phyloP scores from a whole-genome alignment of 1,139 yeast genomes.

The Candida anutae region DNA sequence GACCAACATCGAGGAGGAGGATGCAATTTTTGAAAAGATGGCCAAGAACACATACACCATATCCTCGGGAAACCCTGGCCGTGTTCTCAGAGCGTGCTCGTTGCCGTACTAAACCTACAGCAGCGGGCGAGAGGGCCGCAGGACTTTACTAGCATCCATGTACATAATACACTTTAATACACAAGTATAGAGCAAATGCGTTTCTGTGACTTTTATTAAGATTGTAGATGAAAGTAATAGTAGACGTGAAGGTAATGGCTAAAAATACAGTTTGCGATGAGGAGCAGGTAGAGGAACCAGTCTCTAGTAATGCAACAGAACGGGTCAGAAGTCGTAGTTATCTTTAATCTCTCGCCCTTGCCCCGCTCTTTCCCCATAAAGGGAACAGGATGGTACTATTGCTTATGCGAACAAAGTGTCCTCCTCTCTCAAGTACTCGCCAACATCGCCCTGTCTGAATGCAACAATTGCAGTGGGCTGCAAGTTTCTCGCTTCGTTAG shows the following conservation, averaged over 20 bases:
- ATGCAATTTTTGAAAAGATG: conserved; percentile 26
- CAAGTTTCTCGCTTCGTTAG: conserved; percentile 78
- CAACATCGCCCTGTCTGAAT: conserved; percentile 95
- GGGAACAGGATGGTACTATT: neutral
- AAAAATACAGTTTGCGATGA: too few species aligned
- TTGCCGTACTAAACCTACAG: conserved; percentile 9
- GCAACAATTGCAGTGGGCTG: conserved; percentile 95
- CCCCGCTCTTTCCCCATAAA: too few species aligned
- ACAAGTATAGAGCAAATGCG: too few species aligned
- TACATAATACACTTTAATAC: too few species aligned
- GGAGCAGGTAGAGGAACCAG: too few species aligned
- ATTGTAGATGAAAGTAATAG: too few species aligned
- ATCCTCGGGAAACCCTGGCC: conserved; percentile 79
- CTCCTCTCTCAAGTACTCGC: conserved; percentile 96
- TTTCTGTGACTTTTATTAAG: too few species aligned
- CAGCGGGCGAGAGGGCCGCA: too few species aligned
- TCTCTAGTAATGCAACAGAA: conserved; percentile 1
- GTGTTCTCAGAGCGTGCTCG: conserved; percentile 40
- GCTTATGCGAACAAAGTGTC: conserved; percentile 80
- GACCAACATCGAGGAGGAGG: conserved; percentile 12
- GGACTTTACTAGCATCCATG: too few species aligned
- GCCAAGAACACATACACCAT: conserved; percentile 52
- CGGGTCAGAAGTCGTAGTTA: neutral
- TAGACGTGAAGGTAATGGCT: too few species aligned
- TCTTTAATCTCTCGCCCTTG: too few species aligned